A percentile compares a stretch with the other conserved stretches of the same genome.
phyloP scores from a whole-genome alignment of 495 filamentous ascomycete species.

The Tuber brumale region DNA sequence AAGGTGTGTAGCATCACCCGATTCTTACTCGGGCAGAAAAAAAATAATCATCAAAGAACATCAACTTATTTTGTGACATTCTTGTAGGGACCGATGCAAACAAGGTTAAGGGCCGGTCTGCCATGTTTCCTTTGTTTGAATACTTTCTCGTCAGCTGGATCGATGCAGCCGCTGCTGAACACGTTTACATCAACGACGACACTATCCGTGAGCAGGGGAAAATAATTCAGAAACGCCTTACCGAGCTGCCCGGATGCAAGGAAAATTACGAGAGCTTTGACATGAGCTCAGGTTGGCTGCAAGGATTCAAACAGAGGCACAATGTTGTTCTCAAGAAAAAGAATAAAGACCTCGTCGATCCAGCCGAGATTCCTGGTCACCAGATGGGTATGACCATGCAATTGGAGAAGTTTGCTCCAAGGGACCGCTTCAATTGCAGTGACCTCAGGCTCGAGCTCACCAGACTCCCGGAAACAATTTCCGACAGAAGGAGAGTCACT shows the following conservation, averaged over 20 bases:
- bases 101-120: constrained; percentile 30
- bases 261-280: constrained; percentile 35
- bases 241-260: constrained; percentile 19
- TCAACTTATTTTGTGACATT: constrained; percentile 14
- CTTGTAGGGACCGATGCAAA: constrained; percentile 29
- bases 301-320: constrained; percentile 34
- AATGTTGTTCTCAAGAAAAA: constrained; percentile 35
- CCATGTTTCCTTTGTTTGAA: constrained; percentile 35
- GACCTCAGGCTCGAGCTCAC: constrained; percentile 27
- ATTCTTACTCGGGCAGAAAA: constrained; percentile 6
- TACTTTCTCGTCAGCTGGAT: constrained; percentile 35
- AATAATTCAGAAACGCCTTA: constrained; percentile 29
- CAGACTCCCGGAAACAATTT: constrained; percentile 21
- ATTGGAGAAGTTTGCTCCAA: constrained; percentile 26
- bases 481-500: constrained; percentile 25
- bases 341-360: constrained; percentile 26
- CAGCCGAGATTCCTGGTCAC: constrained; percentile 24
- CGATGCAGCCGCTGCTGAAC: constrained; percentile 26
- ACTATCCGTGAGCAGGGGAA: constrained; percentile 28
- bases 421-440: constrained; percentile 32
- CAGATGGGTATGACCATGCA: constrained; percentile 18
- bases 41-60: constrained; percentile 7
- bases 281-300: constrained; percentile 34
- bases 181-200: constrained; percentile 33
- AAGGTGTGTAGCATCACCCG: constrained; percentile 22